phyloP scores from a whole-genome alignment of 345 rosid species.

The Eucalyptus urophylla region DNA sequence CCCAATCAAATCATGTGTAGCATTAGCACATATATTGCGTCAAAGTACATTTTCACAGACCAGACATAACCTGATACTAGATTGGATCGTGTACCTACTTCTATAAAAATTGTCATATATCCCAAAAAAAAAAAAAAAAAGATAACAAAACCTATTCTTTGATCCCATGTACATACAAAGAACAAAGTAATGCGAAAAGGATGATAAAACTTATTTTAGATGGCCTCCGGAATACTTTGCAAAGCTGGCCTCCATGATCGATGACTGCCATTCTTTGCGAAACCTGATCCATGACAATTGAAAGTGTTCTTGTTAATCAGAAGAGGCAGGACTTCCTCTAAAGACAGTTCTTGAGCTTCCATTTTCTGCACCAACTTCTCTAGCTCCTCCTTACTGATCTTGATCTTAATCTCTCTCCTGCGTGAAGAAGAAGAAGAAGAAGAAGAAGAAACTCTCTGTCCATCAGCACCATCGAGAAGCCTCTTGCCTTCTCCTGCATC shows the following conservation, averaged over 20 bases:
- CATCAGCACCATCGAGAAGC: neutral
- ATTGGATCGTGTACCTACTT: neutral
- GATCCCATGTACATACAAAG: neutral
- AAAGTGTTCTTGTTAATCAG: neutral
- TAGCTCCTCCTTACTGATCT: neutral
- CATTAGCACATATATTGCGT: neutral
- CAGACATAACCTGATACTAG: neutral
- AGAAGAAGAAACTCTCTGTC: neutral
- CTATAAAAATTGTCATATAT: too few relatives aligned
- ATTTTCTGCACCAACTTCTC: neutral
- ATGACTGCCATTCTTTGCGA: neutral
- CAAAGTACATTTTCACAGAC: neutral
- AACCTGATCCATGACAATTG: neutral
- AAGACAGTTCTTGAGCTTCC: neutral
- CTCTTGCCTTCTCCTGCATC: neutral
- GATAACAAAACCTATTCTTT: neutral
- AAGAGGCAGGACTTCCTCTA: neutral
- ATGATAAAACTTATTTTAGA: neutral
- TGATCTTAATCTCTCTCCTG: neutral
- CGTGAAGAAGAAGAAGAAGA: constrained; percentile 1
- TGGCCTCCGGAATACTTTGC: neutral
- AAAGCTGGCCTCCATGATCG: neutral
- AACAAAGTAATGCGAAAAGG: neutral
- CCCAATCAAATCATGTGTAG: too few relatives aligned
- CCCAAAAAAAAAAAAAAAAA: too few relatives aligned